A percentile compares a stretch with the other conserved stretches of the same genome.
These are phyloP conservation scores for Saturnispora silvae DNA, from an alignment of 805 yeast species.

Conservation along the genomic window DNA sequence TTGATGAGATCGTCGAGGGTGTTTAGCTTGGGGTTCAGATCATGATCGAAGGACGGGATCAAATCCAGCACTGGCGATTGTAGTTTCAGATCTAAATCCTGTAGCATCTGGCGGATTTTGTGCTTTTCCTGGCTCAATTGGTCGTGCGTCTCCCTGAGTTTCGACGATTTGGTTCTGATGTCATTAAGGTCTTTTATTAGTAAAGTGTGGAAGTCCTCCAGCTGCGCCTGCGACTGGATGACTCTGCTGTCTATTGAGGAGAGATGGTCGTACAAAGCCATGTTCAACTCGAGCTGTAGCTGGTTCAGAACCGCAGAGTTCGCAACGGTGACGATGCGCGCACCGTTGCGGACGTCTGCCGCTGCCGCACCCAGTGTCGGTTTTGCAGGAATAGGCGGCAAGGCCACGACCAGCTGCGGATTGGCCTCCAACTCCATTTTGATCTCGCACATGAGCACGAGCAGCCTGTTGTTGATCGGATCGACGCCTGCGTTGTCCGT, in stretches of 20 bases:
- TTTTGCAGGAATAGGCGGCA: slow-evolving; percentile 24
- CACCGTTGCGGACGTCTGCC: background rate
- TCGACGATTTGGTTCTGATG: background rate
- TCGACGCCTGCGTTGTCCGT: slow-evolving; percentile 17
- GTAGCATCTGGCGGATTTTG: background rate
- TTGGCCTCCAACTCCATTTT: background rate
- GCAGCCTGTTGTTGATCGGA: slow-evolving; percentile 21
- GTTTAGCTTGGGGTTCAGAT: background rate
- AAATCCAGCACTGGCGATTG: background rate
- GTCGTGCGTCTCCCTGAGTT: background rate
- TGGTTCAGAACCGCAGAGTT: background rate
- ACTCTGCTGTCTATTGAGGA: background rate
- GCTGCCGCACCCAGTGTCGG: slow-evolving; percentile 11
- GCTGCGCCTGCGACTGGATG: background rate
- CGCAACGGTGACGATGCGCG: too few species aligned
- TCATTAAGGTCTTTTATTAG: slow-evolving; percentile 1
- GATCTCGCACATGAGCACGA: slow-evolving; percentile 17
- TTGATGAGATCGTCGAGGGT: slow-evolving; percentile 34
- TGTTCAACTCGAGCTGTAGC: slow-evolving; percentile 2
- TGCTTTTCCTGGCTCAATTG: background rate
- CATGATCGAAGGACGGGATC: background rate
- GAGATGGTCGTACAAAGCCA: slow-evolving; percentile 1
- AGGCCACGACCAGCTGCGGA: background rate
- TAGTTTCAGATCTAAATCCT: background rate
- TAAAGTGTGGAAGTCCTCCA: background rate